phyloP scores from a whole-genome alignment of 495 filamentous ascomycete genomes.

The Talaromyces nanjingensis region DNA sequence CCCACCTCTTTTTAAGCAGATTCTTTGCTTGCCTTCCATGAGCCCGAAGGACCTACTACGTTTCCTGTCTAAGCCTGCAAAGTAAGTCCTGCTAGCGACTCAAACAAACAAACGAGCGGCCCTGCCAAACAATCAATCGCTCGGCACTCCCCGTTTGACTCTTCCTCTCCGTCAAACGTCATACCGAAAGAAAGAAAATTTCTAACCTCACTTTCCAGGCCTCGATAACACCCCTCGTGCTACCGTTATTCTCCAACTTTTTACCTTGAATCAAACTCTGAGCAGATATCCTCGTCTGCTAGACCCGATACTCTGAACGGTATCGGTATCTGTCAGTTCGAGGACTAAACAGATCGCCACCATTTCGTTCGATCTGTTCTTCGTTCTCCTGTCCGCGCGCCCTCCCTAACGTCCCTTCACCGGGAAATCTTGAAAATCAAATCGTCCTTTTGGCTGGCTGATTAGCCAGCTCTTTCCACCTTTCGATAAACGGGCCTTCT shows the following conservation, averaged over 20 bases:
- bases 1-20: conserved; percentile 26
- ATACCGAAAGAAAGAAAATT: conserved; percentile 7
- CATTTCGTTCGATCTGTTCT: conserved; percentile 81
- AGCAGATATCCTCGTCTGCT: conserved; percentile 80
- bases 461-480: conserved; percentile 51
- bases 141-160: background rate
- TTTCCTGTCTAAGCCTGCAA: conserved; percentile 92
- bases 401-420: conserved; percentile 74
- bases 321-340: conserved; percentile 81
- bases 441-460: conserved; percentile 47
- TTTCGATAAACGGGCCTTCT: conserved; percentile 74
- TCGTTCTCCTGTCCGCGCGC: conserved; percentile 72
- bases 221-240: conserved; percentile 71
- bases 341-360: conserved; percentile 62
- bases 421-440: conserved; percentile 19
- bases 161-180: conserved; percentile 10
- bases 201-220: conserved; percentile 45
- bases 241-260: conserved; percentile 12
- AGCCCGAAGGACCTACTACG: conserved; percentile 86
- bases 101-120: background rate
- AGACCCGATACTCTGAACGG: conserved; percentile 79
- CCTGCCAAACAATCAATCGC: conserved; percentile 7
- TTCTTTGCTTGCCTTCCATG: conserved; percentile 59
- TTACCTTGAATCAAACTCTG: conserved; percentile 14
- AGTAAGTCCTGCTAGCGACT: conserved; percentile 49